Percentiles rank a stretch among this genome's conserved stretches.
These are phyloP conservation scores for Chalara sp. DNA, from an alignment of 2,329 filamentous ascomycete species.

Conservation along the genomic window DNA sequence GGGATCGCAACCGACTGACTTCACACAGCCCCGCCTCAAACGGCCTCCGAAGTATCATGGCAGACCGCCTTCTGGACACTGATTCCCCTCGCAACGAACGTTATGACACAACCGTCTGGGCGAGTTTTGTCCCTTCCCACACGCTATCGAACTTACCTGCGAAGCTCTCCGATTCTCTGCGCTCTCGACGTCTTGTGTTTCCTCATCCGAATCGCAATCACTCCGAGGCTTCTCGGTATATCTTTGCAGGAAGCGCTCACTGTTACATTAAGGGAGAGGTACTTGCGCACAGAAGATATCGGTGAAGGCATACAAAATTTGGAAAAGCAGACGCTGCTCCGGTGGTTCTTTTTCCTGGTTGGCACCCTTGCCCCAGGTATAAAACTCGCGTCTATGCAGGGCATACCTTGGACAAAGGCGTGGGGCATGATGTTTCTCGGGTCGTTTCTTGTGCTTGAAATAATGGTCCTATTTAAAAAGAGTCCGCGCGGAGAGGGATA, in stretches of 20 bases:
- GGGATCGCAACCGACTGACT: too few relatives aligned
- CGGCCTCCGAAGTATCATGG: conserved; percentile 5
- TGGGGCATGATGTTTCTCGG: neutral
- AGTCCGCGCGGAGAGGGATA: too few relatives aligned
- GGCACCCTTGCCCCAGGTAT: conserved; percentile 2
- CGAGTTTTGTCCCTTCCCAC: conserved; percentile 6
- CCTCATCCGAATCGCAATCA: neutral
- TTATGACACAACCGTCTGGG: conserved; percentile 14
- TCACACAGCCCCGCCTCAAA: too few relatives aligned
- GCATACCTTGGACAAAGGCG: neutral
- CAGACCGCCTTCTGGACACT: conserved; percentile 14
- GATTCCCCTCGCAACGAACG: conserved; percentile 10
- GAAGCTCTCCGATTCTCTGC: conserved; percentile 12
- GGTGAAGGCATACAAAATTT: neutral
- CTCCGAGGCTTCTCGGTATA: neutral
- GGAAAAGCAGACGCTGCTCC: conserved; percentile 5
- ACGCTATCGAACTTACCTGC: conserved; percentile 10
- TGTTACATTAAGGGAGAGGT: neutral
- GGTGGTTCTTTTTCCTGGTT: conserved; percentile 4
- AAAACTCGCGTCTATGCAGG: conserved; percentile 2
- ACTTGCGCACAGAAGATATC: conserved; percentile 1
- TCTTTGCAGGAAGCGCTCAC: neutral
- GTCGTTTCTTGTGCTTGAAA: neutral
- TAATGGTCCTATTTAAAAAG: neutral
- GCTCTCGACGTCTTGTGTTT: conserved; percentile 3